A percentile compares a stretch with the other conserved stretches of the same genome.
Evolutionary conservation across 768 basidiomycete genomes (phyloP).

Genomic region (Boletus barrowsii): DNA sequence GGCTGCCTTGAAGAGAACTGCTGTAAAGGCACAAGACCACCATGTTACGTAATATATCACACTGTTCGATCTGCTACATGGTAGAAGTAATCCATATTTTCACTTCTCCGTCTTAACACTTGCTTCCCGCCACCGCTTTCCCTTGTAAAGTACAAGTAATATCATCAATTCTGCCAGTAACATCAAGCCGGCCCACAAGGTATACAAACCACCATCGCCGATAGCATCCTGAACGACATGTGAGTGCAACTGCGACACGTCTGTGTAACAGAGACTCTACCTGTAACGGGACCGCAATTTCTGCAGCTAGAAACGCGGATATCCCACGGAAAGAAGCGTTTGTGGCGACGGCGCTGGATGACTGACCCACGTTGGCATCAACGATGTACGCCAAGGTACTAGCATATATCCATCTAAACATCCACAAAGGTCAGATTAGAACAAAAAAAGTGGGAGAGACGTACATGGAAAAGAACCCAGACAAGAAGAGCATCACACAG

Average conservation of each 20-base stretch:
- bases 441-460: conserved; percentile 19
- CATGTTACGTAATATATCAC: too few relatives aligned
- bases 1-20: too few relatives aligned
- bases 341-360: conserved; percentile 70
- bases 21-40: too few relatives aligned
- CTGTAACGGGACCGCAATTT: conserved; percentile 76
- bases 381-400: conserved; percentile 83
- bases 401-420: conserved; percentile 56
- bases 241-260: background rate
- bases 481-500: conserved; percentile 69
- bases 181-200: conserved; percentile 61
- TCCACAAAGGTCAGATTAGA: background rate
- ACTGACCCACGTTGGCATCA: conserved; percentile 80
- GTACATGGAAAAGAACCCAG: conserved; percentile 74
- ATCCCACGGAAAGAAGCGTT: conserved; percentile 76
- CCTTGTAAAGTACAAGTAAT: conserved; percentile 59
- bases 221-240: conserved; percentile 48
- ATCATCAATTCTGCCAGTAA: conserved; percentile 52
- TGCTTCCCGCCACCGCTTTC: conserved; percentile 55
- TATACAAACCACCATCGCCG: conserved; percentile 81
- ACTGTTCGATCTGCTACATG: too few relatives aligned
- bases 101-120: conserved; percentile 32
- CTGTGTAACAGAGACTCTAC: background rate
- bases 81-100: conserved; percentile 2
- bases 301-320: conserved; percentile 64